These are phyloP conservation scores for Eurotiales sp. DNA, from an alignment of 2,329 filamentous ascomycete genomes.

Conservation along the genomic window DNA sequence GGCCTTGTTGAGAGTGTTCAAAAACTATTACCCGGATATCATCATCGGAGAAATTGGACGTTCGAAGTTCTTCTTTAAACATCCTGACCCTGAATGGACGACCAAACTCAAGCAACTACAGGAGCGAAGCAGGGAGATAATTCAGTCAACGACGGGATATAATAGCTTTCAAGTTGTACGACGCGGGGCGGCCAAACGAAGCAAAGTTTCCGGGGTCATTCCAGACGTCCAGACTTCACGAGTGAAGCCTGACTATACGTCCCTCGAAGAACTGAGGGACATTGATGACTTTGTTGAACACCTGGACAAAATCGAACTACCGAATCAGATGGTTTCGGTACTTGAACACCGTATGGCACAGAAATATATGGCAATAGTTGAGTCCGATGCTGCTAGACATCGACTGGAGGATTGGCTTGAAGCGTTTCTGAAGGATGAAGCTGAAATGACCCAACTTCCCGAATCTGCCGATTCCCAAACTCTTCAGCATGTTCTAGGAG, in stretches of 20 bases:
- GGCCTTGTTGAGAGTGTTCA: slow-evolving; percentile 75
- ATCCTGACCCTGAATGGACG: slow-evolving; percentile 74
- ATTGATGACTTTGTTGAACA: slow-evolving; percentile 66
- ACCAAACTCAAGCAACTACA: slow-evolving; percentile 65
- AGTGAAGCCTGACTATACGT: slow-evolving; percentile 56
- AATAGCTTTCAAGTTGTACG: slow-evolving; percentile 63
- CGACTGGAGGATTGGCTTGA: slow-evolving; percentile 38
- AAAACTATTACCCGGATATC: slow-evolving; percentile 87
- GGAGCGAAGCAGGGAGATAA: slow-evolving; percentile 47
- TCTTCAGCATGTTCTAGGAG: slow-evolving; percentile 32
- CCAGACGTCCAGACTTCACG: slow-evolving; percentile 72
- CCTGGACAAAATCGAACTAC: slow-evolving; percentile 74
- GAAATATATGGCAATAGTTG: slow-evolving; percentile 66
- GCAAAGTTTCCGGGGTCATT: slow-evolving; percentile 51
- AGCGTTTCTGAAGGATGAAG: slow-evolving; percentile 35
- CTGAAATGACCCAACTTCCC: slow-evolving; percentile 38
- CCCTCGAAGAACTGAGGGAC: slow-evolving; percentile 73
- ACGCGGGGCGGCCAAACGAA: slow-evolving; percentile 48
- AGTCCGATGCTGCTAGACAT: slow-evolving; percentile 49
- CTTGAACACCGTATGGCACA: slow-evolving; percentile 73
- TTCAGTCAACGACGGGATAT: slow-evolving; percentile 43
- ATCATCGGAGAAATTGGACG: slow-evolving; percentile 66
- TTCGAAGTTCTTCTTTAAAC: slow-evolving; percentile 45
- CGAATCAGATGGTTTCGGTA: slow-evolving; percentile 75
- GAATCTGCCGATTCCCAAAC: slow-evolving; percentile 42